Percentiles rank a stretch among this genome's conserved stretches.
phyloP scores from a whole-genome alignment of 305 asterid species.

The Plantago coronopus region DNA sequence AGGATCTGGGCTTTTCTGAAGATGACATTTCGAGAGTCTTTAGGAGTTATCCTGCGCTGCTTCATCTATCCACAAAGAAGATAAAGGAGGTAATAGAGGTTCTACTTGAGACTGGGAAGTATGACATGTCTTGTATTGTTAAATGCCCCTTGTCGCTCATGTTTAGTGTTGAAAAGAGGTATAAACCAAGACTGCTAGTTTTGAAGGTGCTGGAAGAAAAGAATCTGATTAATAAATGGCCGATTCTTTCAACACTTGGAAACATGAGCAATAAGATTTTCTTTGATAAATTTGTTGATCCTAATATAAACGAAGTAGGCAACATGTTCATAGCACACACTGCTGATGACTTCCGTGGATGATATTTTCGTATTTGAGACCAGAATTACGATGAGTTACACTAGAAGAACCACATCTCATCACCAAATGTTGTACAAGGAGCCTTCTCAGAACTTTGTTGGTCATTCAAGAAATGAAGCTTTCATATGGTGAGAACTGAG shows the following conservation, averaged over 20 bases:
- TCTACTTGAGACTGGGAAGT: neutral
- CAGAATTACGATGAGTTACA: too few species aligned
- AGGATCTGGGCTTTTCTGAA: neutral
- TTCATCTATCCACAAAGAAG: neutral
- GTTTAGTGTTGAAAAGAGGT: neutral
- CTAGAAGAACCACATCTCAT: too few species aligned
- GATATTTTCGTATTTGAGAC: too few species aligned
- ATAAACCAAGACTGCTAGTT: neutral
- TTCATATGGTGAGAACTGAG: too few species aligned
- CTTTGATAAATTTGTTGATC: neutral
- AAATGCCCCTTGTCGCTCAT: neutral
- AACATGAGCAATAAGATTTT: too few species aligned
- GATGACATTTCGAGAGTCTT: neutral
- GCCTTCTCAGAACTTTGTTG: too few species aligned
- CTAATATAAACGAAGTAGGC: neutral
- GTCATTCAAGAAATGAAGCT: too few species aligned
- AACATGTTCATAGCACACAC: too few species aligned
- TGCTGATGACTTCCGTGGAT: too few species aligned
- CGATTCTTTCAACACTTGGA: too few species aligned
- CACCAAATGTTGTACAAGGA: too few species aligned
- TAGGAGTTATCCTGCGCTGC: neutral
- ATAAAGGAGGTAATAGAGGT: neutral
- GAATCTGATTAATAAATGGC: too few species aligned
- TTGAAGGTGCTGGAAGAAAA: neutral
- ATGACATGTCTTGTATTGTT: conserved; percentile 2